Percentiles rank a stretch among this genome's conserved stretches.
Evolutionary conservation across 495 filamentous ascomycete species (phyloP).

Genomic region (Jackrogersella multiformis): DNA sequence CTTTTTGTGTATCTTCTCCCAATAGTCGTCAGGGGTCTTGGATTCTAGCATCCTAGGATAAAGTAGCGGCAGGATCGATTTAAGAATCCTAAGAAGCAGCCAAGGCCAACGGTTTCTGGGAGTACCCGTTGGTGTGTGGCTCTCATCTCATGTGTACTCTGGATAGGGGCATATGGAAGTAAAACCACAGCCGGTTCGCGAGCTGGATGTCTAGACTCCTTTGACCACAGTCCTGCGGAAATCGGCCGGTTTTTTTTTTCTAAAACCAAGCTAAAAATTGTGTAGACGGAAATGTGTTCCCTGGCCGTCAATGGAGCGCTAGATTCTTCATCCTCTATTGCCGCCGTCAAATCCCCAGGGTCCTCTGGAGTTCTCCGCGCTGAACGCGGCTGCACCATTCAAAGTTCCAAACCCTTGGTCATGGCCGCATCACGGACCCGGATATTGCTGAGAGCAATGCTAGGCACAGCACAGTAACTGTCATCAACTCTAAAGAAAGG

Average conservation of each 20-base stretch:
- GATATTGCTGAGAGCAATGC: slow-evolving; percentile 28
- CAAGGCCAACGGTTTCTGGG: slow-evolving; percentile 25
- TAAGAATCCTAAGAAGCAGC: slow-evolving; percentile 31
- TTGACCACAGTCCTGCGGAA: slow-evolving; percentile 23
- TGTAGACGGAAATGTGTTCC: slow-evolving; percentile 24
- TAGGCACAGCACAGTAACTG: slow-evolving; percentile 39
- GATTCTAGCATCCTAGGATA: slow-evolving; percentile 27
- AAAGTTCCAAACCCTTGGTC: slow-evolving; percentile 38
- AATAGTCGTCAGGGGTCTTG: slow-evolving; percentile 27
- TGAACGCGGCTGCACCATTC: slow-evolving; percentile 40
- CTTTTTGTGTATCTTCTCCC: slow-evolving; percentile 15
- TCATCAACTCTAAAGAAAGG: slow-evolving; percentile 32
- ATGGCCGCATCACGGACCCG: slow-evolving; percentile 36
- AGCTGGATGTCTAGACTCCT: slow-evolving; percentile 28
- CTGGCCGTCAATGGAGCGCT: slow-evolving; percentile 3
- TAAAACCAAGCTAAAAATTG: slow-evolving; percentile 31
- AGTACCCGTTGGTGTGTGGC: slow-evolving; percentile 31
- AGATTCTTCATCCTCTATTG: slow-evolving; percentile 28
- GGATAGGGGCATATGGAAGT: slow-evolving; percentile 37
- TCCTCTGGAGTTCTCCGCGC: slow-evolving; percentile 27
- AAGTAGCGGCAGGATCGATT: slow-evolving; percentile 25
- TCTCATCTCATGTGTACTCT: slow-evolving; percentile 23
- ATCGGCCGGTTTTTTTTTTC: slow-evolving; percentile 24
- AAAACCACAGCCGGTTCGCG: slow-evolving; percentile 30
- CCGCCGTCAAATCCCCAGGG: slow-evolving; percentile 20